phyloP scores from a whole-genome alignment of 2,329 filamentous ascomycete genomes.

The Alternaria ventricosa region DNA sequence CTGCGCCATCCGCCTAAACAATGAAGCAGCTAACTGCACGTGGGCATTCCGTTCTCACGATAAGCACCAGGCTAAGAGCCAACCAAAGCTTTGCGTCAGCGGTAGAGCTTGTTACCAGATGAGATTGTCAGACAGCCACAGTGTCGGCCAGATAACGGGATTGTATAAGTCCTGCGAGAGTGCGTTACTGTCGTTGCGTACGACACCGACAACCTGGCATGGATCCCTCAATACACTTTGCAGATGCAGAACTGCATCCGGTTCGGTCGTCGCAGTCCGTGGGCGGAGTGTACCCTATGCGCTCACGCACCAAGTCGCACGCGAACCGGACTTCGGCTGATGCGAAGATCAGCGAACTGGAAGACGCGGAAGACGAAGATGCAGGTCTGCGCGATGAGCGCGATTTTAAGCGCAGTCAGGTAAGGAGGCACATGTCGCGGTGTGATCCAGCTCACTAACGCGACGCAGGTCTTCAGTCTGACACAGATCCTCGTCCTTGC shows the following conservation, averaged over 20 bases:
- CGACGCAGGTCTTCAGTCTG: slow-evolving; percentile 34
- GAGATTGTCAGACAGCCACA: slow-evolving; percentile 19
- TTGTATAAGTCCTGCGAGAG: slow-evolving; percentile 21
- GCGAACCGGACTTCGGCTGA: slow-evolving; percentile 59
- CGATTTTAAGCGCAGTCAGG: slow-evolving; percentile 42
- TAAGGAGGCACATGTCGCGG: slow-evolving; percentile 8
- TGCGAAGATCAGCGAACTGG: slow-evolving; percentile 61
- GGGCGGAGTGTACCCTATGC: slow-evolving; percentile 36
- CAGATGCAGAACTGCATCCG: slow-evolving; percentile 13
- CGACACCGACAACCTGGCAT: slow-evolving; percentile 12
- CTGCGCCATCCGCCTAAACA: slow-evolving; percentile 17
- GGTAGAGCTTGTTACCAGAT: slow-evolving; percentile 29
- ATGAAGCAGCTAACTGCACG: slow-evolving; percentile 19
- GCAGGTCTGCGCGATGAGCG: slow-evolving; percentile 39
- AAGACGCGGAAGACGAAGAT: slow-evolving; percentile 39
- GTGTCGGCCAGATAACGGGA: slow-evolving; percentile 16
- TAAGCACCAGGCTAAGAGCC: slow-evolving; percentile 26
- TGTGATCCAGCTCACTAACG: slow-evolving; percentile 14
- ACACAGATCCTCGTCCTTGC: slow-evolving; percentile 48
- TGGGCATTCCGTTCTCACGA: slow-evolving; percentile 19
- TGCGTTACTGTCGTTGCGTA: neutral
- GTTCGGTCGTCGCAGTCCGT: slow-evolving; percentile 18
- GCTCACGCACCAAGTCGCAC: slow-evolving; percentile 25
- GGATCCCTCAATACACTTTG: slow-evolving; percentile 36
- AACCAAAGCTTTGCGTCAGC: slow-evolving; percentile 21